Evolutionary conservation across 176 grass and related monocot species (phyloP).

Genomic region (Bolboschoenus planiculmis): DNA sequence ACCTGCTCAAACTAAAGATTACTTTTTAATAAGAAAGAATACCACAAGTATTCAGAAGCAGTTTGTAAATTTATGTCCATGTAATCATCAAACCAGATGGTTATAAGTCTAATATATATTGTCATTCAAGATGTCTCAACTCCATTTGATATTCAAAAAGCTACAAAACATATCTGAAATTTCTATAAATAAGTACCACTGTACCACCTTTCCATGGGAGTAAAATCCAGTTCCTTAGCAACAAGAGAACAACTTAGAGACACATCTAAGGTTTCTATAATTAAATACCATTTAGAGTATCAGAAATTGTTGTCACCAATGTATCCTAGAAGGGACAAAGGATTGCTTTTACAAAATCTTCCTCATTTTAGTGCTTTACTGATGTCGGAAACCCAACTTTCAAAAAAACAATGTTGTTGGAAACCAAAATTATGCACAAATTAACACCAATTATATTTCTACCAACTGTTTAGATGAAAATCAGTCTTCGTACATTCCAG

Average conservation of each 20-base stretch:
- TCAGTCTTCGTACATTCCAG: background rate
- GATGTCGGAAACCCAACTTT: background rate
- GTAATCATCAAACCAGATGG: background rate
- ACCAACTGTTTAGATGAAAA: background rate
- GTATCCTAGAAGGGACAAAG: background rate
- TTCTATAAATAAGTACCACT: background rate
- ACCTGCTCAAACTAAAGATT: slow-evolving; percentile 26
- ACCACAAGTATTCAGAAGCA: background rate
- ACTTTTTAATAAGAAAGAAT: background rate
- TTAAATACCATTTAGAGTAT: background rate
- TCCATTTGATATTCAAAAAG: background rate
- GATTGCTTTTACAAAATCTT: background rate
- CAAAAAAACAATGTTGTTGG: background rate
- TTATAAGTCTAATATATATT: background rate
- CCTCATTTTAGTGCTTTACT: background rate
- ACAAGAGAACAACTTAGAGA: background rate
- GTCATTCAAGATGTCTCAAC: background rate
- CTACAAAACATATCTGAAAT: background rate
- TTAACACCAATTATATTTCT: background rate
- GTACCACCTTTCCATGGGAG: background rate
- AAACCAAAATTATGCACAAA: background rate
- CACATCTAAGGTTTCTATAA: background rate
- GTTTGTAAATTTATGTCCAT: background rate
- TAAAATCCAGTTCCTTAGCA: background rate
- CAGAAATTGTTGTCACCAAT: background rate